Evolutionary conservation across 768 basidiomycete genomes (phyloP), one percentile per base, ranked within the genome.

Genomic region (Hygrophoropsis aurantiaca): DNA sequence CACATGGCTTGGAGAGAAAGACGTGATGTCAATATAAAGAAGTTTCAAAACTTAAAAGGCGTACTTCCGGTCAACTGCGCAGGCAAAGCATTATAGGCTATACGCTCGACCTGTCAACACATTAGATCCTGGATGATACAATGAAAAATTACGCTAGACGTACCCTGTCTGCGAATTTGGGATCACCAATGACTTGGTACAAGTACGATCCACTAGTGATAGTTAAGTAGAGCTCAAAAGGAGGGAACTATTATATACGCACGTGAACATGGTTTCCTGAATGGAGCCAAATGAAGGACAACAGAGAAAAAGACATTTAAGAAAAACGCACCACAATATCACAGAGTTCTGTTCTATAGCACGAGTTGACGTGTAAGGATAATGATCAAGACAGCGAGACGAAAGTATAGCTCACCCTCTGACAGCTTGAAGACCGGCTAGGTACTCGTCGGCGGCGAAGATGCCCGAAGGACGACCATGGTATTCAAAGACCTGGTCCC

Each of bases 231-330:
- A 41, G 35, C 16, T n/a, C 18, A 3, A 18, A 16, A 21, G 18
- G 19, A 16, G 10, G 21, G 36, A 37, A 7, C 13, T 23, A 13
- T 23, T 19, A 4, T 21, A 24, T 16, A 69, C 76, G 40, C 52
- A 78, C 75, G 79, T 79, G 60, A 79, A 80, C 78, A 81, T 80
- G 4, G 79, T 77, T 73, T 81, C 79, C 77, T 79, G 42, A 1
- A 38, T n/a, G 19, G 16, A 45, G 6, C 18, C 35, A 4, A 9
- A 24, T 19, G 19, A 19, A 37, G 25, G 16, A 38, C 18, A 38
- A n/a, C 6, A 16, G 6, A 40, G 40, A n/a, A 25, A 27, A 19
- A 11, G n/a, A 18, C 19, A 41, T 42, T 26, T 20, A 16, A 27
- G 32, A 38, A 21, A 23, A 2, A 69, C 73, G 11, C 52, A 77